Evolutionary conservation across 179 eudicot genomes (phyloP).

Genomic region (Spinacia oleracea): DNA sequence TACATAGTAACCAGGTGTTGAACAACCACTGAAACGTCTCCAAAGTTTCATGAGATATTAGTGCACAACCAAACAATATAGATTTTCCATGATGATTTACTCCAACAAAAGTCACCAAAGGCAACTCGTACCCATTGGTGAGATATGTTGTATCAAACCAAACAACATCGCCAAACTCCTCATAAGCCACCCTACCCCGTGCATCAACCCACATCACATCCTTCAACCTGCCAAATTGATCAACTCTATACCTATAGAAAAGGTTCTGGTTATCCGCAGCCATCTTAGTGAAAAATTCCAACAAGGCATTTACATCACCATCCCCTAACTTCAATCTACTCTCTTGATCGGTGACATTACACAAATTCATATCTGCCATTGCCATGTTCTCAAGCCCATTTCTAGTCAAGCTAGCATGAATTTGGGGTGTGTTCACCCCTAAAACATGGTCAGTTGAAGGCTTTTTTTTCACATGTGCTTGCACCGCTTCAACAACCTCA

Average conservation of each 20-base stretch:
- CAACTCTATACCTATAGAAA: background rate
- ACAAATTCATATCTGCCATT: background rate
- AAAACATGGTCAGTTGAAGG: background rate
- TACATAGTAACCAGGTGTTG: background rate
- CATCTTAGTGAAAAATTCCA: background rate
- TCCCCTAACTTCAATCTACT: background rate
- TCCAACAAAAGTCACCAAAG: background rate
- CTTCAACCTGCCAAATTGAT: background rate
- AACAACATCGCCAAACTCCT: constrained; percentile 6
- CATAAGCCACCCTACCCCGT: background rate
- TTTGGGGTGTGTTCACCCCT: background rate
- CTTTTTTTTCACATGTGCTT: background rate
- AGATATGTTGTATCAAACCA: constrained; percentile 7
- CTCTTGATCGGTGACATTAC: background rate
- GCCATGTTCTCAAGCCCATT: background rate
- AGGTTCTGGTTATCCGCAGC: background rate
- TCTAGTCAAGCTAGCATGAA: background rate
- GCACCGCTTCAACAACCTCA: too few relatives aligned
- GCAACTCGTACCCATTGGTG: background rate
- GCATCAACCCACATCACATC: constrained; percentile 5
- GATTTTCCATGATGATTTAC: background rate
- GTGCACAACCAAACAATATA: constrained; percentile 12
- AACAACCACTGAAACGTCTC: constrained; percentile 13
- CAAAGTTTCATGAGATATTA: background rate
- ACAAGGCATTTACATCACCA: background rate